Evolutionary conservation across 306 rosid genomes (phyloP).

Genomic region (Citrullus mucosospermus): DNA sequence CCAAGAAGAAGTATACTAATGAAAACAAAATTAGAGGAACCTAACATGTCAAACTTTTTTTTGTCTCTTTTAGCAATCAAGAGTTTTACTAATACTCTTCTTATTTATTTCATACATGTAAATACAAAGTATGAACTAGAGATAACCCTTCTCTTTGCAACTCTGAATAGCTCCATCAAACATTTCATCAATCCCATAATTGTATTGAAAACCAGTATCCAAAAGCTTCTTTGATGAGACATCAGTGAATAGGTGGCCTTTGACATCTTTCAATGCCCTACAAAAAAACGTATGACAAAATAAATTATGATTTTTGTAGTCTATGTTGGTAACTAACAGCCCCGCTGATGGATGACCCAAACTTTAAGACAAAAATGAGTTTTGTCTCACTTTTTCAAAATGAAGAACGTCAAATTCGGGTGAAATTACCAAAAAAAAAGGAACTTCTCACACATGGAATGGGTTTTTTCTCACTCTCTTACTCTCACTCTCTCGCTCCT

Average conservation of each 20-base stretch:
- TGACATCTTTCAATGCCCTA: constrained; percentile 18
- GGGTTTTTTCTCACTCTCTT: too few species aligned
- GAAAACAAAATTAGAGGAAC: too few species aligned
- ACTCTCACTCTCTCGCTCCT: too few species aligned
- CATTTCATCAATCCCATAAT: constrained; percentile 33
- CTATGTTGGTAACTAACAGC: too few species aligned
- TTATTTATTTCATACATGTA: neutral
- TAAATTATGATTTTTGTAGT: too few species aligned
- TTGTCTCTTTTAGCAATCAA: neutral
- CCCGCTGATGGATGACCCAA: too few species aligned
- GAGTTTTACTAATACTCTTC: neutral
- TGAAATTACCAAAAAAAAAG: too few species aligned
- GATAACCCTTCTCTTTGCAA: constrained; percentile 29
- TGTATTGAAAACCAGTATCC: constrained; percentile 37
- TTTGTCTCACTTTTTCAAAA: too few species aligned
- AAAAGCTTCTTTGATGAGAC: constrained; percentile 33
- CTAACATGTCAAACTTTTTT: neutral
- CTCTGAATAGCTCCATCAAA: constrained; percentile 27
- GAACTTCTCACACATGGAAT: too few species aligned
- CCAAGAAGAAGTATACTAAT: neutral
- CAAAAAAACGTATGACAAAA: too few species aligned
- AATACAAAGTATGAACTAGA: neutral
- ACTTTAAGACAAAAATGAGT: too few species aligned
- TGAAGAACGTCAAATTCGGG: too few species aligned
- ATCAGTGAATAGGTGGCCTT: neutral